Evolutionary conservation across 2,329 filamentous ascomycete species (phyloP).

Genomic region (Botrytis fragariae): DNA sequence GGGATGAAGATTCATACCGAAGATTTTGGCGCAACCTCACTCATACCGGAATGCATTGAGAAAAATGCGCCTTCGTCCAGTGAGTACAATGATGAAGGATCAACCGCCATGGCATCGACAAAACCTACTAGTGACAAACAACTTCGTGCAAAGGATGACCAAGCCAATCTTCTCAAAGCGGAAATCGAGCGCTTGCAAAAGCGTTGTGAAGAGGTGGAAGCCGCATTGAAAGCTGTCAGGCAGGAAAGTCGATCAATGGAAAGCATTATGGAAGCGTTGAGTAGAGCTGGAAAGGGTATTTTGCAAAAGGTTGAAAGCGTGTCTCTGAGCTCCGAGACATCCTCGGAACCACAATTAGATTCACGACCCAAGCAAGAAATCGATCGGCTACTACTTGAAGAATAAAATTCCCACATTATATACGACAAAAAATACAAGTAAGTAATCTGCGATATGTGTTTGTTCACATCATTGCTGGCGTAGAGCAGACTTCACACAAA

Average conservation of each 20-base stretch:
- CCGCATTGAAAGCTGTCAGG: constrained; percentile 29
- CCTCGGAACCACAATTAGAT: neutral
- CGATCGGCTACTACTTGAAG: neutral
- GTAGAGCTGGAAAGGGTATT: constrained; percentile 25
- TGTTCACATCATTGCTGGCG: neutral
- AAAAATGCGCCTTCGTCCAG: neutral
- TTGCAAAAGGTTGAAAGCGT: constrained; percentile 16
- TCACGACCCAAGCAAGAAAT: neutral
- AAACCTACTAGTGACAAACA: neutral
- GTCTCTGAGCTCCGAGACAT: neutral
- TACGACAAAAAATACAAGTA: neutral
- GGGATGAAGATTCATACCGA: constrained; percentile 1
- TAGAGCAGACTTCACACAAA: neutral
- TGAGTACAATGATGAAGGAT: constrained; percentile 23
- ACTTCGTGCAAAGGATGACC: constrained; percentile 17
- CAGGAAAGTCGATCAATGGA: constrained; percentile 35
- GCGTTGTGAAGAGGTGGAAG: constrained; percentile 34
- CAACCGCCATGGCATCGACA: constrained; percentile 10
- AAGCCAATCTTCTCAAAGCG: constrained; percentile 26
- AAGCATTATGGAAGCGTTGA: constrained; percentile 30
- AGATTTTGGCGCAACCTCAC: neutral
- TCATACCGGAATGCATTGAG: neutral
- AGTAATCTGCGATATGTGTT: neutral
- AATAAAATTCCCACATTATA: neutral
- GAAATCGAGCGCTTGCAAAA: constrained; percentile 32